Evolutionary conservation across 2,329 filamentous ascomycete genomes (phyloP).

Genomic region (Curvularia sp.): DNA sequence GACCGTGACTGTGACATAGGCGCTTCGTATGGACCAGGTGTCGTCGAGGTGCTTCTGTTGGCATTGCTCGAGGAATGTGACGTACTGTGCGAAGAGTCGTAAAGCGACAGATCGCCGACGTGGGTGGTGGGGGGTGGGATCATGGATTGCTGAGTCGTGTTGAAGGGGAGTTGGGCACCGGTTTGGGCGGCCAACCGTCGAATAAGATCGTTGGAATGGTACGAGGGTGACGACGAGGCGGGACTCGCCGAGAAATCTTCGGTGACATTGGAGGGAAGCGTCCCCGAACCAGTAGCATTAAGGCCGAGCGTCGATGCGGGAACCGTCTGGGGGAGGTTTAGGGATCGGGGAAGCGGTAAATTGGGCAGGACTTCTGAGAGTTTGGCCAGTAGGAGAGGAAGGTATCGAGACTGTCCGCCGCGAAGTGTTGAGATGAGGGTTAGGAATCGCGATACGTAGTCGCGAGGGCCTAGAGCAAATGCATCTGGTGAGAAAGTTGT

Average conservation of each 20-base stretch:
- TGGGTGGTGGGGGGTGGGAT: constrained; percentile 41
- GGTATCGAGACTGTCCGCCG: constrained; percentile 76
- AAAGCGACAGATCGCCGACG: constrained; percentile 46
- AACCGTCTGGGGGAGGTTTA: constrained; percentile 41
- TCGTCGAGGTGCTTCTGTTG: constrained; percentile 43
- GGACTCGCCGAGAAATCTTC: constrained; percentile 40
- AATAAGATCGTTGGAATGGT: constrained; percentile 45
- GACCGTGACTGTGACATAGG: constrained; percentile 36
- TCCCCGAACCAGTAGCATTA: constrained; percentile 30
- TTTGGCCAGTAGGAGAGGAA: constrained; percentile 78
- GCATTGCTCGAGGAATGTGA: constrained; percentile 44
- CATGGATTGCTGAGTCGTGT: constrained; percentile 41
- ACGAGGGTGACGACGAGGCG: constrained; percentile 38
- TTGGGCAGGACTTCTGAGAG: constrained; percentile 73
- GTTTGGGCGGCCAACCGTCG: constrained; percentile 47
- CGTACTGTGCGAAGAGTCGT: constrained; percentile 43
- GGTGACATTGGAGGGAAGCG: constrained; percentile 40
- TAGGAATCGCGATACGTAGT: constrained; percentile 73
- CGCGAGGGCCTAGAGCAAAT: constrained; percentile 68
- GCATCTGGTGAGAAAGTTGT: constrained; percentile 61
- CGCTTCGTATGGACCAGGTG: constrained; percentile 44
- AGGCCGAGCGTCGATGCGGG: constrained; percentile 40
- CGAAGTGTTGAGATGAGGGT: constrained; percentile 73
- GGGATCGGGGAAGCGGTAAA: constrained; percentile 46
- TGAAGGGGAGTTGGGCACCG: constrained; percentile 46